Base-by-base conservation (phyloP, 805 yeast species). In the Metschnikowia proteae region DNA sequence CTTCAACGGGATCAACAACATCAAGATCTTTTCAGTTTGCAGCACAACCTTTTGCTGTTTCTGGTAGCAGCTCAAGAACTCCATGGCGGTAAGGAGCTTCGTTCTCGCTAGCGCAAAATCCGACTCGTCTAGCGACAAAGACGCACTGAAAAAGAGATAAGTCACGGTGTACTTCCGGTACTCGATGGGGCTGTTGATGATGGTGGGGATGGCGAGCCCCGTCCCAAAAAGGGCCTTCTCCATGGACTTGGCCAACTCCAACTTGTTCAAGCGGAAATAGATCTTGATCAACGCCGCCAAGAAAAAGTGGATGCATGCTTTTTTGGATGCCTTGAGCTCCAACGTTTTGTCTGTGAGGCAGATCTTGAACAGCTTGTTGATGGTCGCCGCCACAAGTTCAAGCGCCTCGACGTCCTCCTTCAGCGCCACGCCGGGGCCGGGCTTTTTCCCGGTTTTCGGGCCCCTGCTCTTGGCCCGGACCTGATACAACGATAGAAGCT, bases 261-360 rank as follows among this genome's bases (percentile, higher is more conserved):
- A 71, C 59, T 86, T 86, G 39, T 78, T 74, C 54, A 88, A 68
- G 56, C 74, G 74, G 70, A 83, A 82, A 65, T 88, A 89, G 25
- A 86, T 74, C 56, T 80, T 80, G 63, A 88, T 81, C 49, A 89
- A 76, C 46, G 82, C 76, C 35, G 84, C 83, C 17, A 86, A 78
- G 62, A 88, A 84, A 64, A 79, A 83, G 65, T 84, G 87, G 17
- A 86, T 82, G 43, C 84, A 86, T 53, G 67, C 65, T 58, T 83
- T 75, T 60, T 86, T 85, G 51, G 84, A 79, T 10, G 58, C 57
- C 0, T 41, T 44, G 22, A 64, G 42, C 27, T 77, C 78, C n/a
- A 80, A 77, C 51, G 81, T 82, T 49, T 91, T 76, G 64, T 90
- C 97, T 53, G 86, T 87, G 38, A 90, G 70, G 53, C 96, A 87